These are phyloP conservation scores for Candida peoriensis DNA, from an alignment of 805 yeast species.

Conservation along the genomic window DNA sequence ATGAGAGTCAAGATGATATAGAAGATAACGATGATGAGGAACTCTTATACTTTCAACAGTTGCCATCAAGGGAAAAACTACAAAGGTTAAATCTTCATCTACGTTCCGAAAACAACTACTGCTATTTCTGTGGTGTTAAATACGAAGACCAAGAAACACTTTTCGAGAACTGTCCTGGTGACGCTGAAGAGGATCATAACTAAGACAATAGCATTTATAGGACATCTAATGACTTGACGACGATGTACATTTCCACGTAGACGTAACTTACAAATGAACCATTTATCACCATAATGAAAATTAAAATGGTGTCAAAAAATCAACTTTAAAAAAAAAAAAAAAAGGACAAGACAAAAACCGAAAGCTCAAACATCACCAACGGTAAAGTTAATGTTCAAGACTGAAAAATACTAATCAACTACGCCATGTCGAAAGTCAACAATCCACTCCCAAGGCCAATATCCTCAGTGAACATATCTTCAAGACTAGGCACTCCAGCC, in stretches of 20 bases:
- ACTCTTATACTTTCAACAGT: slow-evolving; percentile 24
- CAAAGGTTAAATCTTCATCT: slow-evolving; percentile 32
- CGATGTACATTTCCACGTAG: no score
- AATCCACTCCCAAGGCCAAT: slow-evolving; percentile 9
- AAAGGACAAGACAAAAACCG: no score
- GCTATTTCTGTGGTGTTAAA: slow-evolving; percentile 45
- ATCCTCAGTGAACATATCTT: slow-evolving; percentile 14
- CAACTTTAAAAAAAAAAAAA: no score
- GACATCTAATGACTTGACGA: no score
- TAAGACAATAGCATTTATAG: no score
- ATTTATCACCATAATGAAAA: no score
- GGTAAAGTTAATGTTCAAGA: background rate
- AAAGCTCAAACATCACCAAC: background rate
- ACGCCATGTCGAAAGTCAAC: slow-evolving; percentile 6
- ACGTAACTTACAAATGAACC: no score
- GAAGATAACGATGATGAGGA: slow-evolving; percentile 26
- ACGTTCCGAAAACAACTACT: slow-evolving; percentile 36
- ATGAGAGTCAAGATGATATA: slow-evolving; percentile 7
- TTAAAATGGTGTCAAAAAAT: no score
- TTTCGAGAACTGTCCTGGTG: slow-evolving; percentile 44
- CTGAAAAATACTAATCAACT: background rate
- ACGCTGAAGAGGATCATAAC: slow-evolving; percentile 38
- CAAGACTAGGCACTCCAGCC: slow-evolving; percentile 26
- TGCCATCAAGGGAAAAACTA: slow-evolving; percentile 26
- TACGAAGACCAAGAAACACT: slow-evolving; percentile 36